A percentile compares a stretch with the other conserved stretches of the same genome.
Evolutionary conservation across 352 stramenopile genomes (phyloP).

Genomic region (Pythium grandisporangium): DNA sequence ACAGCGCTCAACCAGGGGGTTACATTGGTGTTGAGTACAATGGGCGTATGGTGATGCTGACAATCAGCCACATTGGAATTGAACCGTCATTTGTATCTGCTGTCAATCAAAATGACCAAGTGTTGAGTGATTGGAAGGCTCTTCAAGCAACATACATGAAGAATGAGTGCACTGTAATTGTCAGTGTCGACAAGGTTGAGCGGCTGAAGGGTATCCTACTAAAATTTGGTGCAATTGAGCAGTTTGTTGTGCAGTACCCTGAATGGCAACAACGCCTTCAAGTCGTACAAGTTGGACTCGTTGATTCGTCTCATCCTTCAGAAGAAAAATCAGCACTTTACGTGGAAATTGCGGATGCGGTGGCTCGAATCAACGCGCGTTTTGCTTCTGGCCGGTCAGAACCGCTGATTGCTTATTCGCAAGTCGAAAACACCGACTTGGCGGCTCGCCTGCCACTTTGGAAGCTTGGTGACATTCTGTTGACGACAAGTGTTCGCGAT

Average conservation of each 20-base stretch:
- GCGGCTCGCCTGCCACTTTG: conserved; percentile 61
- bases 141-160: conserved; percentile 44
- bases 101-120: conserved; percentile 41
- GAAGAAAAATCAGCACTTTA: conserved; percentile 60
- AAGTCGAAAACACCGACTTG: conserved; percentile 79
- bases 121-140: conserved; percentile 31
- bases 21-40: conserved; percentile 96
- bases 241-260: conserved; percentile 85
- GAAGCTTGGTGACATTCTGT: conserved; percentile 57
- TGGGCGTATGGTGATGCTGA: conserved; percentile 94
- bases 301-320: conserved; percentile 63
- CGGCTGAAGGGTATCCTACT: conserved; percentile 96
- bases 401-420: conserved; percentile 56
- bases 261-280: conserved; percentile 81
- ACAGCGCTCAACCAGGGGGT: conserved; percentile 86
- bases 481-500: conserved; percentile 73
- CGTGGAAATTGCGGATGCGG: conserved; percentile 41
- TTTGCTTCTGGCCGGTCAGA: conserved; percentile 29
- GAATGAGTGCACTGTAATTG: conserved; percentile 74
- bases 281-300: conserved; percentile 75
- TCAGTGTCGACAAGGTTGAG: conserved; percentile 94
- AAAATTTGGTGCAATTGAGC: conserved; percentile 95
- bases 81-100: conserved; percentile 85
- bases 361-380: conserved; percentile 65
- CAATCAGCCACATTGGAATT: conserved; percentile 97